A percentile compares a stretch with the other conserved stretches of the same genome.
These are phyloP conservation scores for Corynascus novoguineensis DNA, from an alignment of 495 filamentous ascomycete genomes.

Conservation along the genomic window DNA sequence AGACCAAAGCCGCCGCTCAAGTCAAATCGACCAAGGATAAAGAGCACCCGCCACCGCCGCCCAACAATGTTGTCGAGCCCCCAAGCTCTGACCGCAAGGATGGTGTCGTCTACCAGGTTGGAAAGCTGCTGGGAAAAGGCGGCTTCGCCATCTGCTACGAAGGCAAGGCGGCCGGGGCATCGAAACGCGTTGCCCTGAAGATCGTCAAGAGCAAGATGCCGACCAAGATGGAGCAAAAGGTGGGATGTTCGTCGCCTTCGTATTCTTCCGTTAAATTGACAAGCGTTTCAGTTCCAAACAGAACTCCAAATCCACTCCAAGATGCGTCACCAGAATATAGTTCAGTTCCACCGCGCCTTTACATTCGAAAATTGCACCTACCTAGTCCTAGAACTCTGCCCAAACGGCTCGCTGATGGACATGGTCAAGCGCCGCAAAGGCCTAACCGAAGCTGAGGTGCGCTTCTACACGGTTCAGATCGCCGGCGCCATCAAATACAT, in stretches of 20 bases:
- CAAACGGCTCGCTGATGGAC: conserved; percentile 97
- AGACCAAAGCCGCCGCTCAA: conserved; percentile 50
- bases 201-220: conserved; percentile 87
- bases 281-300: conserved; percentile 73
- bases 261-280: conserved; percentile 35
- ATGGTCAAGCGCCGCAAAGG: conserved; percentile 87
- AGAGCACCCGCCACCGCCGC: conserved; percentile 72
- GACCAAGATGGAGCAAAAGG: conserved; percentile 80
- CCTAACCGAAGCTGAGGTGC: conserved; percentile 82
- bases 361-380: conserved; percentile 84
- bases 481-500: conserved; percentile 96
- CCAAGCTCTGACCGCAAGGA: conserved; percentile 53
- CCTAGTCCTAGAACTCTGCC: conserved; percentile 88
- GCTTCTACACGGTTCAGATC: conserved; percentile 88
- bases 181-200: conserved; percentile 74
- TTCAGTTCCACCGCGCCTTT: conserved; percentile 91
- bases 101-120: conserved; percentile 74
- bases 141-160: conserved; percentile 91
- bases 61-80: conserved; percentile 70
- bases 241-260: conserved; percentile 30
- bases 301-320: conserved; percentile 98
- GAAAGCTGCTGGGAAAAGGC: conserved; percentile 82
- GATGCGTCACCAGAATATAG: conserved; percentile 89
- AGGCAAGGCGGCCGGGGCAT: conserved; percentile 60
- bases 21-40: conserved; percentile 56